Conservation (phyloP, 306 rosid genomes). For the Lagenaria siceraria region DNA sequence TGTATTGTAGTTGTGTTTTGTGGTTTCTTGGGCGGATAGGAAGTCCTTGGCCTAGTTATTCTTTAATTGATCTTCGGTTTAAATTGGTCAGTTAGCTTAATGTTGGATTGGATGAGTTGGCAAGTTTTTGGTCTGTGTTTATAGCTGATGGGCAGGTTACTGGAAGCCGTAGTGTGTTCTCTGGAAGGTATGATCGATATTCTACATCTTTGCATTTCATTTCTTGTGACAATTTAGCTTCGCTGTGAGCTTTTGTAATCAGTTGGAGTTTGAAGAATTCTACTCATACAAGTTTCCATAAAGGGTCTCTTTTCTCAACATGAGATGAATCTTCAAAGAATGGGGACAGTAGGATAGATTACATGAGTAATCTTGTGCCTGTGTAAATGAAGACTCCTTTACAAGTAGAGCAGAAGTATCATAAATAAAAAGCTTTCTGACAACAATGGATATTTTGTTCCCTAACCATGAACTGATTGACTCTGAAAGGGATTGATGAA, state of each 20-base stretch:
- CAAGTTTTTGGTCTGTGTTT: neutral
- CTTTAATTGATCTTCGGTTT: neutral
- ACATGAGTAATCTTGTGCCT: neutral
- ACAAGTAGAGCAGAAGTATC: neutral
- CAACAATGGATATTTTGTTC: neutral
- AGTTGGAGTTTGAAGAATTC: neutral
- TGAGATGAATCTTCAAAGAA: neutral
- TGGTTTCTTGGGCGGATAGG: neutral
- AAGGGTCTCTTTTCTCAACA: neutral
- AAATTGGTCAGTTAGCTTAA: neutral
- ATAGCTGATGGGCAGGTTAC: neutral
- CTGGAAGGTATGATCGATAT: neutral
- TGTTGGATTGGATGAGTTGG: neutral
- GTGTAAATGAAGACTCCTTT: neutral
- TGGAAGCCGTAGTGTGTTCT: neutral
- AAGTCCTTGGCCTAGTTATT: neutral
- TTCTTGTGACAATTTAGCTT: neutral
- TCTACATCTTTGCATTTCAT: neutral
- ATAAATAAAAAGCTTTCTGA: neutral
- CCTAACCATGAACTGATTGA: neutral
- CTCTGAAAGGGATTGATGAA: neutral
- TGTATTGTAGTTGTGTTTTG: neutral
- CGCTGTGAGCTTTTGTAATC: neutral
- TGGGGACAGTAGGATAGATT: neutral
- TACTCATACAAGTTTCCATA: neutral